Conservation (phyloP, 148 eudicot genomes). For the Selenicereus undatus region DNA sequence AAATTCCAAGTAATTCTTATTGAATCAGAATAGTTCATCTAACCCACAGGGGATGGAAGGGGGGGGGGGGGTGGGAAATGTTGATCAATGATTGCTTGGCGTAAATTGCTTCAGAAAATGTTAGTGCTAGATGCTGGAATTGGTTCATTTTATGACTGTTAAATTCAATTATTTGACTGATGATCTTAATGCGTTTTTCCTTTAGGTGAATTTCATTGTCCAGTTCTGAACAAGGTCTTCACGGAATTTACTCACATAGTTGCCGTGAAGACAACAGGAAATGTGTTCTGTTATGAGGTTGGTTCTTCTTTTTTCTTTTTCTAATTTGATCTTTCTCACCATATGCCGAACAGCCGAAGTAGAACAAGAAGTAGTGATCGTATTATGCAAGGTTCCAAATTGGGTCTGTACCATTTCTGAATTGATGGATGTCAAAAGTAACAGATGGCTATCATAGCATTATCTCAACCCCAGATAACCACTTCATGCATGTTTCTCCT, state of each 20-base stretch:
- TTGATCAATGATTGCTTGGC: not conserved
- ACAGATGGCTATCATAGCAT: not conserved
- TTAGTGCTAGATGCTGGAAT: not conserved
- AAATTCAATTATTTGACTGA: not conserved
- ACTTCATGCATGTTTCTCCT: not conserved
- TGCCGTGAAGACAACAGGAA: constrained; percentile 94
- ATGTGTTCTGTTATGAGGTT: constrained; percentile 97
- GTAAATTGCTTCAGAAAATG: not conserved
- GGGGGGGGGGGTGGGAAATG: not conserved
- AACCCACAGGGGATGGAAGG: not conserved
- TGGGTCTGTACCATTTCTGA: not conserved
- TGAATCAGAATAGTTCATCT: not conserved
- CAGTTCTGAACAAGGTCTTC: constrained; percentile 91
- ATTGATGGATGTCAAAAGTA: not conserved
- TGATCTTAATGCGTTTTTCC: constrained; percentile 3
- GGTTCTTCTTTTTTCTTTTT: constrained; percentile 30
- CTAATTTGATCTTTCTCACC: not conserved
- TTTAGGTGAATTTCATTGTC: constrained; percentile 86
- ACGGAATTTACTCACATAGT: constrained; percentile 97
- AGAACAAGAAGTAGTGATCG: not conserved
- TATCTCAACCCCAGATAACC: not conserved
- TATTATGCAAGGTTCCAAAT: no score
- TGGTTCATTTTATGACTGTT: not conserved
- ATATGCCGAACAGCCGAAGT: not conserved
- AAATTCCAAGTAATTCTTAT: not conserved